Evolutionary conservation across 768 basidiomycete genomes (phyloP), one percentile per base, ranked within the genome.

Genomic region (Mycena olivaceomarginata): DNA sequence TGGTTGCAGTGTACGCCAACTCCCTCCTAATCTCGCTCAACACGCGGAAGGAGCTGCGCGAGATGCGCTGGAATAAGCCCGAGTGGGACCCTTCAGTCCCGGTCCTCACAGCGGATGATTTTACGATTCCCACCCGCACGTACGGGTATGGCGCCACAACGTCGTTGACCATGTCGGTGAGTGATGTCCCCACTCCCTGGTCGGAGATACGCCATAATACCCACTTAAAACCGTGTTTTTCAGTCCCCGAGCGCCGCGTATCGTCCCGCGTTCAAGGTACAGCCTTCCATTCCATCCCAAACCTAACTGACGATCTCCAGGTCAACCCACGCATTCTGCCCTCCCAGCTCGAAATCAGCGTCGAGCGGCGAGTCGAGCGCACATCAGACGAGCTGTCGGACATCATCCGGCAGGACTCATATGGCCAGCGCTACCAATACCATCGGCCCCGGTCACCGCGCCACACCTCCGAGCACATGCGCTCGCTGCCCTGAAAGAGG

Each of bases 1-100:
- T 10, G 22, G 39, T n/a, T 18, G 18, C 72, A 79, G 78, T 79
- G 11, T 79, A 79, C 59, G 72, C 75, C 1, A 79, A 76, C 60
- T 79, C 76, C 20, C 46, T 77, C 1, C 76, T 77, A 9, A 77
- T 73, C 37, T 77, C 76, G 12, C 67, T 77, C 13, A 77, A 77
- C 39, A 77, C 76, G 4, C 67, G 76, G 9, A 73, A 77, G 11
- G 62, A 56, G 43, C 67, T 77, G 2, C 72, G 76, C 8, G 76
- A 73, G 15, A 73, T 73, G 71, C 76, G 72, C 31, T 70, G 51
- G 67, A 69, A 48, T 16, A 70, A 73, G 31, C 0, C 59, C 6
- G 62, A 77, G 7, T 66, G 76, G 70, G 70, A 70, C 18, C 70
- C 66, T 8, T 5, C 31, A 12, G 67, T 40, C 2, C 65, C 70